Evolutionary conservation across 371 early-diverging fungal genomes (phyloP).

Genomic region (Apophysomyces ossiformis): DNA sequence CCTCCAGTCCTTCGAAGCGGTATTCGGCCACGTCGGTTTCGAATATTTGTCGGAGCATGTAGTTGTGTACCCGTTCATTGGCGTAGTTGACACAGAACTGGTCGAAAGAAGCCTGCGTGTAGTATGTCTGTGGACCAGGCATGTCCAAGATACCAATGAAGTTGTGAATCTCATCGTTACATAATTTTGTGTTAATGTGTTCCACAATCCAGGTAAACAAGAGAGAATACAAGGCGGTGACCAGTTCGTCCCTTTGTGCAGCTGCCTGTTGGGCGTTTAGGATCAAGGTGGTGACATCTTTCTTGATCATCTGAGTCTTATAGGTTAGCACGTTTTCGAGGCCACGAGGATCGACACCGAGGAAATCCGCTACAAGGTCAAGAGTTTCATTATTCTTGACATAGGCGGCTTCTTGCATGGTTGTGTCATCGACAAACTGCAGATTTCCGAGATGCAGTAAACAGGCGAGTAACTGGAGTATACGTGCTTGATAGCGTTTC

Average conservation of each 20-base stretch:
- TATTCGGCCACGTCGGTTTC: slow-evolving; percentile 54
- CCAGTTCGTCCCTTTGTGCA: slow-evolving; percentile 80
- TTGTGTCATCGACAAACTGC: slow-evolving; percentile 66
- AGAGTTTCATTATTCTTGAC: slow-evolving; percentile 74
- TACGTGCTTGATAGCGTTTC: slow-evolving; percentile 76
- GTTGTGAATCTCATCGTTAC: slow-evolving; percentile 62
- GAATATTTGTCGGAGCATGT: slow-evolving; percentile 72
- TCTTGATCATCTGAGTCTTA: slow-evolving; percentile 76
- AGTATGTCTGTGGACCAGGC: slow-evolving; percentile 55
- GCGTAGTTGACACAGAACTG: slow-evolving; percentile 84
- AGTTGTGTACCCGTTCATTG: slow-evolving; percentile 82
- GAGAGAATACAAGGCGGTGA: slow-evolving; percentile 78
- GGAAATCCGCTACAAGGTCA: slow-evolving; percentile 79
- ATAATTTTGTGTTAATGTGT: slow-evolving; percentile 84
- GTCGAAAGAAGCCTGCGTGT: slow-evolving; percentile 60
- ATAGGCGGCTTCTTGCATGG: slow-evolving; percentile 67
- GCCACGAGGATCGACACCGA: slow-evolving; percentile 81
- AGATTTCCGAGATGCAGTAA: slow-evolving; percentile 88
- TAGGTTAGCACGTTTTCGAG: slow-evolving; percentile 86
- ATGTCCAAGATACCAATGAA: slow-evolving; percentile 80
- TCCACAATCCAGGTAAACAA: slow-evolving; percentile 91
- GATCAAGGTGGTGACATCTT: slow-evolving; percentile 86
- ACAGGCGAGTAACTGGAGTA: slow-evolving; percentile 85
- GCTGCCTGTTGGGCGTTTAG: slow-evolving; percentile 75
- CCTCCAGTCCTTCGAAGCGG: slow-evolving; percentile 59